These are phyloP conservation scores for Schwanniomyces occidentalis DNA, from an alignment of 805 yeast genomes.

Conservation along the genomic window DNA sequence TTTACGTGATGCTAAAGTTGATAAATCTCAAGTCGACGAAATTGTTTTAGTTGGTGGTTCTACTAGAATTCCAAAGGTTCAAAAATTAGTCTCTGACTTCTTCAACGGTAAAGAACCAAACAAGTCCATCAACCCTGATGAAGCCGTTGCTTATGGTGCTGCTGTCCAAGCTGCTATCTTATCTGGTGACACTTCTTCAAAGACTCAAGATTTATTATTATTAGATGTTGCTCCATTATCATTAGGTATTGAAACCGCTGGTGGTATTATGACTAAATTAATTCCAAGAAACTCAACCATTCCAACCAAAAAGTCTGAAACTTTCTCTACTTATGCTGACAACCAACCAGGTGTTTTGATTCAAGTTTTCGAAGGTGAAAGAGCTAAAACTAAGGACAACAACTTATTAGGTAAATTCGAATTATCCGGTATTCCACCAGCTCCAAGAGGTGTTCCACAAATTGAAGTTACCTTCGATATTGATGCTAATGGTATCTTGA, in stretches of 20 bases:
- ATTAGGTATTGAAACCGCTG: conserved; percentile 93
- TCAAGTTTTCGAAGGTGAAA: conserved; percentile 95
- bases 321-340: conserved; percentile 93
- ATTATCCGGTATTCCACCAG: conserved; percentile 83
- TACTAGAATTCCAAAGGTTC: conserved; percentile 98
- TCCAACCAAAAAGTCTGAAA: conserved; percentile 94
- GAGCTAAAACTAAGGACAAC: conserved; percentile 92
- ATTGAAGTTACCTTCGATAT: conserved; percentile 86
- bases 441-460: conserved; percentile 91
- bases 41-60: conserved; percentile 99
- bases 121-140: conserved; percentile 98
- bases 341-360: conserved; percentile 94
- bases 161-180: conserved; percentile 99
- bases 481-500: conserved; percentile 85
- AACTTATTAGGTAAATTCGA: conserved; percentile 86
- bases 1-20: conserved; percentile 86
- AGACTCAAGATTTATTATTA: conserved; percentile 55
- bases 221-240: conserved; percentile 94
- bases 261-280: conserved; percentile 96
- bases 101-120: conserved; percentile 95
- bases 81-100: conserved; percentile 84
- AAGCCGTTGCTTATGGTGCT: conserved; percentile 99
- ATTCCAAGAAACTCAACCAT: conserved; percentile 94
- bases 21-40: conserved; percentile 86
- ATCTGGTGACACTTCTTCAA: conserved; percentile 70